phyloP scores from a whole-genome alignment of 345 rosid species.

The Hypericum perforatum region DNA sequence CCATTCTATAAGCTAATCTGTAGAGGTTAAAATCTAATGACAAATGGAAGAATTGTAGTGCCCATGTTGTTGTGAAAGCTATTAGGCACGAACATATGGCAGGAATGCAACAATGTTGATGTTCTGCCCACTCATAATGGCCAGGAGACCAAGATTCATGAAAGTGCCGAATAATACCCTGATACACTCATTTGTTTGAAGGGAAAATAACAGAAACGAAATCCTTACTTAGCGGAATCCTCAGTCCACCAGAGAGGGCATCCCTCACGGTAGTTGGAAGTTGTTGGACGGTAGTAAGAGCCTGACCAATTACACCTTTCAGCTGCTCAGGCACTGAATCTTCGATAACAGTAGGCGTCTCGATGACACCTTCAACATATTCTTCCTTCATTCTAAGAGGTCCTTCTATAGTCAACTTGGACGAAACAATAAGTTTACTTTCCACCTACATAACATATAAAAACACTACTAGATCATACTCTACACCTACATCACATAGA shows the following conservation, averaged over 20 bases:
- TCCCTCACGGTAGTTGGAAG: constrained; percentile 71
- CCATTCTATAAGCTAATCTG: no score
- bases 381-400: constrained; percentile 90
- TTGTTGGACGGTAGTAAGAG: constrained; percentile 52
- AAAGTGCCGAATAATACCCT: no score
- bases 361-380: constrained; percentile 66
- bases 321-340: constrained; percentile 78
- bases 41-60: no score
- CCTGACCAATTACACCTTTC: constrained; percentile 68
- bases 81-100: no score
- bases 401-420: constrained; percentile 78
- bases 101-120: no score
- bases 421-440: constrained; percentile 50
- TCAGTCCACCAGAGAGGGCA: constrained; percentile 54
- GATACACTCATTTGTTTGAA: no score
- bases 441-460: constrained; percentile 56
- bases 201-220: constrained; percentile 1
- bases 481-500: not conserved
- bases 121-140: no score
- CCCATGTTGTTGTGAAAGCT: no score
- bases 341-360: constrained; percentile 70
- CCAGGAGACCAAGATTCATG: no score
- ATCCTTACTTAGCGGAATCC: constrained; percentile 70
- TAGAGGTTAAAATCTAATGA: no score
- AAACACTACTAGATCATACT: not conserved